phyloP scores from a whole-genome alignment of 1,139 yeast genomes.

The Candida sp. region DNA sequence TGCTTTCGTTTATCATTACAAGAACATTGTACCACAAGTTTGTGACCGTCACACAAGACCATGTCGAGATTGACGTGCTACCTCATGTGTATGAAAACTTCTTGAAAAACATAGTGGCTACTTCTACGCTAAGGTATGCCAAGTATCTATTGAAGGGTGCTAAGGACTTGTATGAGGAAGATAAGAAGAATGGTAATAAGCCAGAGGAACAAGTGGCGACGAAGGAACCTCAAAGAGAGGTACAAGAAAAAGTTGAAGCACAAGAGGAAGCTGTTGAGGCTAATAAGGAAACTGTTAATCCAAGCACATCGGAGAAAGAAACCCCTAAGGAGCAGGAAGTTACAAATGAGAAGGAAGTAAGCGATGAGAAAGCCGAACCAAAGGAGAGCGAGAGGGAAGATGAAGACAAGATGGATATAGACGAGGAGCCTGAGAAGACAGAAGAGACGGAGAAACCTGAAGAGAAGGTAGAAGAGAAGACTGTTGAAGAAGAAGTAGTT shows the following conservation, averaged over 20 bases:
- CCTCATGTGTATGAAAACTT: constrained; percentile 18
- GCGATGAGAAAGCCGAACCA: too few species aligned
- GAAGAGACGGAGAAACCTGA: constrained; percentile 3
- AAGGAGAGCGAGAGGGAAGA: not conserved
- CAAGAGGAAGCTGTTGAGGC: constrained; percentile 5
- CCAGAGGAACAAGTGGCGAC: not conserved
- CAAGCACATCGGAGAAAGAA: not conserved
- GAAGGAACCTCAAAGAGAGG: not conserved
- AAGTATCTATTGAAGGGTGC: constrained; percentile 28
- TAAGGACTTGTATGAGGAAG: constrained; percentile 24
- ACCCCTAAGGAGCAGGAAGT: constrained; percentile 1
- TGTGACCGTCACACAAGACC: constrained; percentile 20
- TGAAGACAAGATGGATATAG: not conserved
- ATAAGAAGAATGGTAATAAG: constrained; percentile 3
- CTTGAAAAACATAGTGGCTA: constrained; percentile 30
- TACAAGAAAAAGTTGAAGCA: too few species aligned
- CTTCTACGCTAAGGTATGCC: constrained; percentile 28
- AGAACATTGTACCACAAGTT: constrained; percentile 20
- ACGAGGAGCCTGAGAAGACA: constrained; percentile 1
- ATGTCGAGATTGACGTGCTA: constrained; percentile 20
- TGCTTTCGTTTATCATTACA: constrained; percentile 15
- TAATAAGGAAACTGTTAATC: not conserved
- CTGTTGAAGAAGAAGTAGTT: too few species aligned
- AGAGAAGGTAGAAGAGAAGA: constrained; percentile 11
- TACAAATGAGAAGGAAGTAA: not conserved